Evolutionary conservation across 768 basidiomycete genomes (phyloP), one percentile per base, ranked within the genome.

Genomic region (Agaricus subrufescens): DNA sequence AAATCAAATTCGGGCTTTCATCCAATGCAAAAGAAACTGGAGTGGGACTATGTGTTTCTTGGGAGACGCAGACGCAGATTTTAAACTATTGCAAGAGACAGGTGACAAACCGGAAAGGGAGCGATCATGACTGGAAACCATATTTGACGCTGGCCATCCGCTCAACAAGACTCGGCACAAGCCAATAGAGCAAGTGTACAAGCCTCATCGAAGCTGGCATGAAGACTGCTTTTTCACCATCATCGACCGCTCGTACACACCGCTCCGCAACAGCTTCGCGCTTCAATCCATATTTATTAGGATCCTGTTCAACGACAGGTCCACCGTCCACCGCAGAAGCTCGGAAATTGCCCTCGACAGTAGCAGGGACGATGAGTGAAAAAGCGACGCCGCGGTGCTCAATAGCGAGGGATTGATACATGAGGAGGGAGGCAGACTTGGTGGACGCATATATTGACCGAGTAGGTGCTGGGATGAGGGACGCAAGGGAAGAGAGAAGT

Each of bases 391-490:
- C 64, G 5, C 89, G 87, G 59, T 93, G 86, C 61, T 94, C 92
- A 57, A 92, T 88, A 3, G 91, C 74, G 31, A 94, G 82, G 0
- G 87, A 77, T 67, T 90, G 89, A 67, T 85, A 93, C 54, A 94
- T 83, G 4, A 86, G 60, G 29, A 91, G 79, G 1, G 88, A 84
- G 0, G 93, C 89, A 2, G 87, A 77, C 68, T 98, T 97, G 9
- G 88, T 90, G 3, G 92, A 83, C 0, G 80, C 84, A 66, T 98
- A 98, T 37, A 98, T 71, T 0, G 90, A 73, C 6, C 94, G 86
- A 0, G 90, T 93, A 0, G 94, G 94, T 0, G 94, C 84, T 2
- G 94, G 90, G 37, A 94, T 84, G 5, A 87, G 74, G 2, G 91
- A 83, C 2, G 87, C 94, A 2, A 87, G 73, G 29, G 86, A 89